Evolutionary conservation across 345 rosid genomes (phyloP).

Genomic region (Aethionema arabicum): DNA sequence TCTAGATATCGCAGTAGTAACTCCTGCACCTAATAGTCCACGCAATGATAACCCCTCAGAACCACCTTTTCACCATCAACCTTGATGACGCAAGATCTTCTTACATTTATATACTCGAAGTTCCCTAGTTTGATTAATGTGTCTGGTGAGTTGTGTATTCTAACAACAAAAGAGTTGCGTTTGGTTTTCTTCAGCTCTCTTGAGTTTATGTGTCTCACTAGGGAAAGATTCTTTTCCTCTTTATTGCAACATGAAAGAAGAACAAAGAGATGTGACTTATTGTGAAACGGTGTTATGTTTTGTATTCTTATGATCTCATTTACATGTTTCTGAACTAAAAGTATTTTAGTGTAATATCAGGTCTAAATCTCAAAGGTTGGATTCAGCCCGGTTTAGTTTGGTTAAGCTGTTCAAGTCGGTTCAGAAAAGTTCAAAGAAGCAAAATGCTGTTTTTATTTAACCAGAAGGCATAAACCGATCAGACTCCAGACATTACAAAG

Average conservation of each 20-base stretch:
- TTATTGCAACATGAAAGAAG: constrained; percentile 15
- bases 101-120: constrained; percentile 28
- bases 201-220: constrained; percentile 24
- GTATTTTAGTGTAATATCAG: no score
- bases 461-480: constrained; percentile 8
- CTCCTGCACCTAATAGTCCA: constrained; percentile 47
- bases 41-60: constrained; percentile 41
- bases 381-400: no score
- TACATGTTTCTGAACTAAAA: not conserved
- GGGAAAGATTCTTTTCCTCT: constrained; percentile 9
- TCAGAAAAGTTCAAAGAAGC: not conserved
- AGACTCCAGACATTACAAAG: constrained; percentile 1
- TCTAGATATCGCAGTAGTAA: constrained; percentile 73
- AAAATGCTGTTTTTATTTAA: constrained; percentile 15
- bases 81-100: constrained; percentile 41
- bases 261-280: constrained; percentile 16
- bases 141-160: constrained; percentile 28
- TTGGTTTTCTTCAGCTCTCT: constrained; percentile 26
- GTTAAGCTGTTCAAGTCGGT: no score
- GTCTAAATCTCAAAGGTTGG: no score
- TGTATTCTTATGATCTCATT: not conserved
- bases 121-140: constrained; percentile 12
- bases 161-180: constrained; percentile 19
- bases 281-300: constrained; percentile 11
- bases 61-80: constrained; percentile 62